These are phyloP conservation scores for Leavenworthia alabamica DNA, from an alignment of 345 rosid species.

Conservation along the genomic window DNA sequence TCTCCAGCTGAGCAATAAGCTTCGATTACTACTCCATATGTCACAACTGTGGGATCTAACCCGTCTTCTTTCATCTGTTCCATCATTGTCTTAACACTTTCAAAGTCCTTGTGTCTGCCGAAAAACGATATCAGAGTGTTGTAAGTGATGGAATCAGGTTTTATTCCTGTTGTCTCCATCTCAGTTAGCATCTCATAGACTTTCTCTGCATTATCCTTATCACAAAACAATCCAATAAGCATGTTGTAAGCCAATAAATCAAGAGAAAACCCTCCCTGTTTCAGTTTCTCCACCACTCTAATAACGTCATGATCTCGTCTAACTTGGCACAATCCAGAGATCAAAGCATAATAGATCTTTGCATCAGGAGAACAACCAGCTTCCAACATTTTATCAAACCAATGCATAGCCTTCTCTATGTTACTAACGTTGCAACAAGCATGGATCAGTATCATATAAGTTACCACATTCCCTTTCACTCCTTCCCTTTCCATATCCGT, in stretches of 20 bases:
- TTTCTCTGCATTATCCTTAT: constrained; percentile 43
- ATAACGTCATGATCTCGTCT: constrained; percentile 56
- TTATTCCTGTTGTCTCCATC: constrained; percentile 50
- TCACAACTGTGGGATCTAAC: constrained; percentile 45
- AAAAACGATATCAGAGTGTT: constrained; percentile 55
- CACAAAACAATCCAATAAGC: constrained; percentile 54
- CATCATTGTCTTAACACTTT: constrained; percentile 37
- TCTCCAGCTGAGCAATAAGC: constrained; percentile 50
- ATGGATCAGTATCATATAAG: constrained; percentile 49
- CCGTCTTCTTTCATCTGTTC: constrained; percentile 48
- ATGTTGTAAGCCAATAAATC: constrained; percentile 60
- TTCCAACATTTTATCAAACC: constrained; percentile 44
- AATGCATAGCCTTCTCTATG: constrained; percentile 48
- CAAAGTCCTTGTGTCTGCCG: constrained; percentile 38
- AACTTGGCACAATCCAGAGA: constrained; percentile 54
- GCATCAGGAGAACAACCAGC: constrained; percentile 55
- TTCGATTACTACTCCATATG: constrained; percentile 57
- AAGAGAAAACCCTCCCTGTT: constrained; percentile 51
- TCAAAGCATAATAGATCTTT: constrained; percentile 50
- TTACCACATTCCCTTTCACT: constrained; percentile 39
- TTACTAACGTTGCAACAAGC: constrained; percentile 61
- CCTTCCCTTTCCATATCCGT: constrained; percentile 52
- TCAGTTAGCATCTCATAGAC: constrained; percentile 53
- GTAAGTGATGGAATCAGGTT: constrained; percentile 55
- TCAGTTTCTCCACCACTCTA: constrained; percentile 37